phyloP scores from a whole-genome alignment of 1,284 basidiomycete genomes.

The Cerrena zonata region DNA sequence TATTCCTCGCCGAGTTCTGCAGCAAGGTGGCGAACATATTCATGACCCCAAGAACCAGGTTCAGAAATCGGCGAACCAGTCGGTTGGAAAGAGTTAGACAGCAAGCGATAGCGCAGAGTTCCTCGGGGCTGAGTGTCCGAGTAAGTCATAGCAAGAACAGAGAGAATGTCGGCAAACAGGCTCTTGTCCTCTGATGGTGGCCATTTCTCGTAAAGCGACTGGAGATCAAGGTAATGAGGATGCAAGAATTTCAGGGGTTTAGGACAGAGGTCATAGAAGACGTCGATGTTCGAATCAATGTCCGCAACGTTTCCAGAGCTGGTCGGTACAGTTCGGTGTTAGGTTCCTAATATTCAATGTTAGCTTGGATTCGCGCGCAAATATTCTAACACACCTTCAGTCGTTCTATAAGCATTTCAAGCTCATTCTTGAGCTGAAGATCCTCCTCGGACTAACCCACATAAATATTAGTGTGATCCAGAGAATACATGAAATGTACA shows the following conservation, averaged over 20 bases:
- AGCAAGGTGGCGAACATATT: conserved; percentile 96
- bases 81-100: conserved; percentile 70
- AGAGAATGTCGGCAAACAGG: conserved; percentile 96
- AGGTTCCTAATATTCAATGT: conserved; percentile 59
- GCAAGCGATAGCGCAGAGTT: conserved; percentile 86
- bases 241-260: conserved; percentile 98
- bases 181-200: conserved; percentile 76
- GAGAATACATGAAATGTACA: conserved; percentile 25
- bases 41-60: conserved; percentile 96
- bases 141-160: conserved; percentile 99
- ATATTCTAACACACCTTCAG: conserved; percentile 59
- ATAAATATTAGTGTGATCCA: neutral
- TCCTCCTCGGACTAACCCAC: conserved; percentile 84
- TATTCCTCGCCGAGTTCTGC: conserved; percentile 96
- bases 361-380: neutral
- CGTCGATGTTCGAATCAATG: conserved; percentile 92
- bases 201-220: conserved; percentile 80
- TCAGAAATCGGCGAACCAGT: conserved; percentile 67
- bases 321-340: conserved; percentile 82
- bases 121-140: conserved; percentile 93
- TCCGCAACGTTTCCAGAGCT: conserved; percentile 90
- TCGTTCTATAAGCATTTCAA: conserved; percentile 96
- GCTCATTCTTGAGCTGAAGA: conserved; percentile 86
- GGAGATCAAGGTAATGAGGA: conserved; percentile 88
- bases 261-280: conserved; percentile 99